phyloP scores from a whole-genome alignment of 345 rosid genomes.

The Barbarea vulgaris region DNA sequence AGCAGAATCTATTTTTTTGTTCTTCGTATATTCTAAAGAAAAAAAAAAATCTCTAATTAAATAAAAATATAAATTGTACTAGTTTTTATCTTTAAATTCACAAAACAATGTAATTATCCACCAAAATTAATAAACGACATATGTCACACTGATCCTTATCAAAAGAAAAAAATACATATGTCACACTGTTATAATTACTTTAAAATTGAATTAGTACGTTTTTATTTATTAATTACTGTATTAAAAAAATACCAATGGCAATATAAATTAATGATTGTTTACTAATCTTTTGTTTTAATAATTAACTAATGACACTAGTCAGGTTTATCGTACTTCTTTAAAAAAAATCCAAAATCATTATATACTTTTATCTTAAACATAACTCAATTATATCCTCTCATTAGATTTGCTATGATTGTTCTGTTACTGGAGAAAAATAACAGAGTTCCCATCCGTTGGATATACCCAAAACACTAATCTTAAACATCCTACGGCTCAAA shows the following conservation, averaged over 20 bases:
- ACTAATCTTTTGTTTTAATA: too few relatives aligned
- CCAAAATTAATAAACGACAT: background rate
- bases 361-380: background rate
- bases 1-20: background rate
- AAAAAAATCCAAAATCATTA: slow-evolving; percentile 1
- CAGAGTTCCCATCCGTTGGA: slow-evolving; percentile 26
- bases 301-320: background rate
- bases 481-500: slow-evolving; percentile 3
- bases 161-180: too few relatives aligned
- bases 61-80: background rate
- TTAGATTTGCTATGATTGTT: slow-evolving; percentile 23
- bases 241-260: background rate
- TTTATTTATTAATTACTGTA: too few relatives aligned
- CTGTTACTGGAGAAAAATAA: background rate
- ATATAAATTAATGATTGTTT: background rate
- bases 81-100: background rate
- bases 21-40: background rate
- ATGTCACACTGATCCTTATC: too few relatives aligned
- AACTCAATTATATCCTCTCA: background rate
- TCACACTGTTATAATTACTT: background rate
- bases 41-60: background rate
- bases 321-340: background rate
- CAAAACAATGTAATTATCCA: background rate
- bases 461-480: background rate
- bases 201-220: background rate